Base-by-base conservation (phyloP, 345 rosid species). In the Lepidium aucheri region DNA sequence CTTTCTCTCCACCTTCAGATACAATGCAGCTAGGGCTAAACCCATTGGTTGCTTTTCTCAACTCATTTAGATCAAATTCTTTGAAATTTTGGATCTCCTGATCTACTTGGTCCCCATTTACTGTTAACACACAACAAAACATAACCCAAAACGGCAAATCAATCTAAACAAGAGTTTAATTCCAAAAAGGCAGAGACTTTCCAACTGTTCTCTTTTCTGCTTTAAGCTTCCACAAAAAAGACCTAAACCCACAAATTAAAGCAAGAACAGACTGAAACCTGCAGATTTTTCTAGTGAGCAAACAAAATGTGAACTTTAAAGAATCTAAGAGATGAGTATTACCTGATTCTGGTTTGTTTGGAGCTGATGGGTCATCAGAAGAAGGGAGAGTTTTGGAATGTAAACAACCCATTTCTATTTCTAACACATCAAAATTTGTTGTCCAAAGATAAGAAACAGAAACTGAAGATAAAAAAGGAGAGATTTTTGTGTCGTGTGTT, bases 1-100 rank as follows among this genome's bases (percentile, higher is more conserved):
- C 97, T 67, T 90, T 93, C 65, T 93, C 98, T 35, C 98, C 97
- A 63, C 97, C 84, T 84, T 93, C 97, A 1, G 98, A 93, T 30
- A 93, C 92, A 55, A 93, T 86, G 43, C 81, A 79, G 49, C 81
- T 90, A 46, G 78, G 76, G 61, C 81, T 82, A 74, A 93, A 93
- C 15, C 96, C 96, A 42, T 85, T 90, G 9, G 97, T 84, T 39
- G 98, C 97, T 0, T 85, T 81, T 32, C 88, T 79, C 36, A 93
- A 84, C 78, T 93, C 97, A 1, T 69, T 76, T 0, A 93, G 81
- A 20, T 70, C 78, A 73, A 82, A 90, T 77, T 90, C 91, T 62
- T 83, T 83, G 83, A 93, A 93, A 41, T 72, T 79, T 56, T 74
- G 70, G 38, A 65, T 72, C 55, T 79, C 82, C 10, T 70, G 84